A percentile compares a stretch with the other conserved stretches of the same genome.
These are phyloP conservation scores for Primulina eburnea DNA, from an alignment of 257 asterid species.

Conservation along the genomic window DNA sequence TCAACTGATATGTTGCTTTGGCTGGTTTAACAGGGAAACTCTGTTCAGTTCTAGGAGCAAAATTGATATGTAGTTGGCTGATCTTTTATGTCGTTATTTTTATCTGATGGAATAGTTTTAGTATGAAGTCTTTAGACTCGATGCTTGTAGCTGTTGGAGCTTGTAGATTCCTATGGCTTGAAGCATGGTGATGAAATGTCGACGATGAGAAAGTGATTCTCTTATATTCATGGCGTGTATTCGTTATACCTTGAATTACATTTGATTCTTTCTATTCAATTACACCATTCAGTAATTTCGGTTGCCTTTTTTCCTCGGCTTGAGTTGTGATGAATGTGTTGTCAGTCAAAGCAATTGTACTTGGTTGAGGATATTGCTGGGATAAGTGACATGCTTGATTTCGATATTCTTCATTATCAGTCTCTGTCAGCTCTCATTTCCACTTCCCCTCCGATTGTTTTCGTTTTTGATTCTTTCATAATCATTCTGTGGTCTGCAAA, in stretches of 20 bases:
- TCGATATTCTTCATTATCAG: neutral
- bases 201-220: too few species aligned
- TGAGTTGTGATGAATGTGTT: neutral
- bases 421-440: neutral
- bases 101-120: neutral
- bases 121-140: neutral
- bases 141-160: neutral
- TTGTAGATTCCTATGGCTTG: neutral
- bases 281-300: neutral
- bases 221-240: neutral
- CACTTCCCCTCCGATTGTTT: neutral
- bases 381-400: neutral
- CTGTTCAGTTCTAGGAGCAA: neutral
- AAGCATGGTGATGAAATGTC: too few species aligned
- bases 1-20: neutral
- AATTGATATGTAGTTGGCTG: neutral
- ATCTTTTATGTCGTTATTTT: too few species aligned
- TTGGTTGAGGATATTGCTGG: neutral
- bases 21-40: neutral
- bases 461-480: too few species aligned
- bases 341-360: neutral
- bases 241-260: neutral
- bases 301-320: neutral
- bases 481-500: neutral
- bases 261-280: neutral